Evolutionary conservation across 208 protist species (phyloP), one percentile per base, ranked within the genome.

Genomic region (Acanthamoeba culbertsoni): DNA sequence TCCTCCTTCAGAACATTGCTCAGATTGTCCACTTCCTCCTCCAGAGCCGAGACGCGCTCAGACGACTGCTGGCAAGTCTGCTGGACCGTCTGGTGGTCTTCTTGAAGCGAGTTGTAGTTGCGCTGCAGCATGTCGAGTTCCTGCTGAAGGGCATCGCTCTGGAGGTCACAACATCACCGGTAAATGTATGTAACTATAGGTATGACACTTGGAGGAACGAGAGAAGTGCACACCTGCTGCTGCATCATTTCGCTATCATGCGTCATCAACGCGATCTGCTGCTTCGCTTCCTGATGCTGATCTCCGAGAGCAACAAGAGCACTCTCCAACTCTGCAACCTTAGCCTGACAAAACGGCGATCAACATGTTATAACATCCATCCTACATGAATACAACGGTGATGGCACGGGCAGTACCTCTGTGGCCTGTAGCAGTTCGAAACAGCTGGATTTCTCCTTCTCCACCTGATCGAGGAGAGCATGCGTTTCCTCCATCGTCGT

Each of bases 211-310:
- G n/a, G n/a, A n/a, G n/a, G n/a, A n/a, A n/a, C n/a, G n/a, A n/a
- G n/a, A n/a, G n/a, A n/a, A n/a, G 14, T 33, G 8, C 28, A 31
- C 57, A 65, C 84, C 84, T 65, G 55, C 14, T 91, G 53, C 43
- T 68, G 55, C 84, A 71, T 48, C 84, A 91, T 53, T 45, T 91
- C 84, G 37, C 37, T 65, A 35, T 86, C 75, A 55, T 86, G 75
- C 14, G 48, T 46, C 40, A 86, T 46, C 40, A 86, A 55, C 75
- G 75, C 14, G 42, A 59, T 86, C 33, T 86, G 75, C 42, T 86
- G 75, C 42, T 86, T 55, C 12, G 48, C 12, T 46, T 12, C 75
- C 33, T 86, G 75, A 48, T 53, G 42, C 3, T 7, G 75, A n/a
- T 86, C 75, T 23, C 48, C 28, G 28, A 46, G 48, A 20, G 20